Conservation (phyloP, 768 basidiomycete species). For the Suillus hirtellus region DNA sequence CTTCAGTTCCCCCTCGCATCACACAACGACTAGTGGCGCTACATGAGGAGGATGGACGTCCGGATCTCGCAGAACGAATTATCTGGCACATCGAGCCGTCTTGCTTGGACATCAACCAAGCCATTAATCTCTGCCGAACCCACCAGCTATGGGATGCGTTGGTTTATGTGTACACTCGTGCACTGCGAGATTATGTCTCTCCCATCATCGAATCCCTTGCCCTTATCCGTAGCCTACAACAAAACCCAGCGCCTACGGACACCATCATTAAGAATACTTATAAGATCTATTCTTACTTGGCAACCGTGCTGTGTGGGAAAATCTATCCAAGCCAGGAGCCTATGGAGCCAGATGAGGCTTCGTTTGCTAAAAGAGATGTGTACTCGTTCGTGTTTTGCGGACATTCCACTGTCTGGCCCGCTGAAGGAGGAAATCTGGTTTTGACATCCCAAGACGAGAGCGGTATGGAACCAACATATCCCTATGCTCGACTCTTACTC, state of each 20-base stretch:
- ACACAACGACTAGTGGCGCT: conserved; percentile 80
- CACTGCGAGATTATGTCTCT: conserved; percentile 84
- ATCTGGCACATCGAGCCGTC: conserved; percentile 96
- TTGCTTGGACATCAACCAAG: conserved; percentile 92
- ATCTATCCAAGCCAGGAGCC: conserved; percentile 85
- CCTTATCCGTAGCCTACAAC: conserved; percentile 53
- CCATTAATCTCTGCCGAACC: conserved; percentile 79
- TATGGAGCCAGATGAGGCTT: conserved; percentile 62
- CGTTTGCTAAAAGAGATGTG: conserved; percentile 67
- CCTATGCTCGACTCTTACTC: conserved; percentile 82
- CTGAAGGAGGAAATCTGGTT: conserved; percentile 69
- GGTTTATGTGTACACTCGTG: conserved; percentile 90
- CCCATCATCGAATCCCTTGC: conserved; percentile 84
- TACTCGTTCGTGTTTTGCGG: conserved; percentile 88
- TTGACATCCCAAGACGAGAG: conserved; percentile 76
- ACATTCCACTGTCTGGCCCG: conserved; percentile 78
- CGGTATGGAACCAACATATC: conserved; percentile 81
- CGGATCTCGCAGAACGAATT: conserved; percentile 79
- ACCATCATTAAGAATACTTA: conserved; percentile 72
- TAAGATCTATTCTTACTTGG: conserved; percentile 89
- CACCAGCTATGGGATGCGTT: conserved; percentile 90
- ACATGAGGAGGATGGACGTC: conserved; percentile 69
- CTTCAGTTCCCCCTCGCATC: conserved; percentile 80
- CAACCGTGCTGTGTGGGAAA: conserved; percentile 76
- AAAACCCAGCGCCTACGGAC: conserved; percentile 43